Evolutionary conservation across 139 green algal genomes (phyloP), one percentile per base, ranked within the genome.

Genomic region (Tetraselmis chui): DNA sequence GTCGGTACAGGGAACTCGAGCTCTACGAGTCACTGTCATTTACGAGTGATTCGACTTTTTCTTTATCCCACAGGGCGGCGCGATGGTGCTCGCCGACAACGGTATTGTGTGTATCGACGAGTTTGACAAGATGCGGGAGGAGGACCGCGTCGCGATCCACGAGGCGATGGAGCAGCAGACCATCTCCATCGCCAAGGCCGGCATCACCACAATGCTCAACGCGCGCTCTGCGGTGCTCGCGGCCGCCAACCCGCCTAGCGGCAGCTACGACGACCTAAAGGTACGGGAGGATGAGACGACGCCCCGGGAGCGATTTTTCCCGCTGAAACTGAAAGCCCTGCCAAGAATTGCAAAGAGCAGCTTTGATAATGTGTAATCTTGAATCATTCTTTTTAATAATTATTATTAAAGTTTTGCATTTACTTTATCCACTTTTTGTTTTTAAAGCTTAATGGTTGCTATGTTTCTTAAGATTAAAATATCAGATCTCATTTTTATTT

Each of bases 121-220:
- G 91, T 99, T 99, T 89, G 97, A 99, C 90, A 99, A 99, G 91
- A 99, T 99, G 97, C 86, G 97, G 31, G 88, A 94, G 0, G 97
- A 98, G 88, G 97, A 99, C 87, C 85, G 94, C 0, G 96, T 98
- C 29, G 96, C 96, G 77, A 99, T 99, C 86, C 96, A 99, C 85
- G 97, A 99, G 92, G 97, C 97, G 31, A 99, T 99, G 97, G 97
- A 99, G 91, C 97, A 99, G 92, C 97, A 99, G 90, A 99, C 97
- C 59, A 99, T 99, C 85, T 98, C 92, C 79, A 97, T 99, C 32
- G 96, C 97, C 59, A 99, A 99, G 90, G 97, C 97, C 1, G 97
- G 97, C 83, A 99, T 99, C 90, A 97, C 96, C 31, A 98, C 97
- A 18, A 97, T 98, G 86, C 93, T 99, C 77, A 97, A 97, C 80